Evolutionary conservation across 176 grass and related monocot genomes (phyloP).

Genomic region (Oryza meridionalis): DNA sequence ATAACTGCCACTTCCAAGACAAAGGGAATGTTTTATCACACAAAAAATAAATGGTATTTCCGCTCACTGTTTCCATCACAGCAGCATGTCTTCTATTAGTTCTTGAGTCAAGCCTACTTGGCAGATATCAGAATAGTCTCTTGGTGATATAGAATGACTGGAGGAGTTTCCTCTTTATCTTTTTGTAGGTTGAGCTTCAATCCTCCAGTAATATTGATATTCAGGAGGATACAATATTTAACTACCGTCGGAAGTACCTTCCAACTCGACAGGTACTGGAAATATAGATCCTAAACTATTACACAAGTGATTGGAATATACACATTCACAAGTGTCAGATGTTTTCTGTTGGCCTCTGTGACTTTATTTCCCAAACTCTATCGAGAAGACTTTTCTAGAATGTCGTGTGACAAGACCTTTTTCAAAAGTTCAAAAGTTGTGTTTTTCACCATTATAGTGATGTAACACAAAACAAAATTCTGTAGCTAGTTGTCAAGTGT

Average conservation of each 20-base stretch:
- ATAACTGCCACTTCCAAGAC: background rate
- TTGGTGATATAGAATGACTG: background rate
- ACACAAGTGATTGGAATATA: background rate
- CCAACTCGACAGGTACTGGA: conserved; percentile 76
- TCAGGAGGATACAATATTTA: conserved; percentile 81
- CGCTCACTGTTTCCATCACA: background rate
- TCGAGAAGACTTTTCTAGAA: conserved; percentile 28
- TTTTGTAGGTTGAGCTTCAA: conserved; percentile 75
- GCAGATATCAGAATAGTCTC: background rate
- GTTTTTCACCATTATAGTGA: conserved; percentile 3
- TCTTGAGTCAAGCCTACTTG: background rate
- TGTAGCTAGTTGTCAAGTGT: background rate
- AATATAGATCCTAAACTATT: background rate
- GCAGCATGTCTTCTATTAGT: conserved; percentile 20
- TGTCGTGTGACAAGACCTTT: background rate
- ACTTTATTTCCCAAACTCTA: background rate
- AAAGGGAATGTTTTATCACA: background rate
- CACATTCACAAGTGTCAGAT: background rate
- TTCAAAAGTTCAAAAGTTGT: conserved; percentile 6
- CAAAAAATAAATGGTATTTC: too few species aligned
- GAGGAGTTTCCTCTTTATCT: background rate
- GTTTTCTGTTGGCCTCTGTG: conserved; percentile 18
- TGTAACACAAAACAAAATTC: background rate
- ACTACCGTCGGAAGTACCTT: conserved; percentile 93
- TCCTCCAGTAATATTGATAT: conserved; percentile 46